A percentile compares a stretch with the other conserved stretches of the same genome.
Conservation (phyloP, 768 basidiomycete species). For the Phaeotremella fagi region DNA sequence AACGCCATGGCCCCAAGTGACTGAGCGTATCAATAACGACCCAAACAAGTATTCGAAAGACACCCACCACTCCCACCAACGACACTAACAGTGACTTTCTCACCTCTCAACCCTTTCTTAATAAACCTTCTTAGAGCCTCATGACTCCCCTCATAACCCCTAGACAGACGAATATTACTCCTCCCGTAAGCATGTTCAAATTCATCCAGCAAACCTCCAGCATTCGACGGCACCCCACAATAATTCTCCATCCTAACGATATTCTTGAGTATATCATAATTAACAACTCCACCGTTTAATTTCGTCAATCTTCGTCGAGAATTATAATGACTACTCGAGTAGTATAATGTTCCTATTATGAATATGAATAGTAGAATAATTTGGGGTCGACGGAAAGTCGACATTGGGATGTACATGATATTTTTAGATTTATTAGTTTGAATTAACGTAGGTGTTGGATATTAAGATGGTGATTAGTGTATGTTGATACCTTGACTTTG, state of each 20-base stretch:
- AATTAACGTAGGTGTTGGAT: too few species aligned
- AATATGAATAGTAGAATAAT: background rate
- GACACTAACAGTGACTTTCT: conserved; percentile 30
- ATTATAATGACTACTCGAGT: too few species aligned
- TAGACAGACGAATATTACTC: conserved; percentile 26
- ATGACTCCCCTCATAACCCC: conserved; percentile 40
- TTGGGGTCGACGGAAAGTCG: background rate
- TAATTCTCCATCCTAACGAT: background rate
- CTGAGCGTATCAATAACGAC: conserved; percentile 11
- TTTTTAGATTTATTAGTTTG: too few species aligned
- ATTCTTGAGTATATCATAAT: background rate
- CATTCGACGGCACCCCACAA: background rate
- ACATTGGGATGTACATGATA: background rate
- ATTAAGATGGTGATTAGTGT: too few species aligned
- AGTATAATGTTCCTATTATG: background rate
- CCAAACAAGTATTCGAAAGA: background rate
- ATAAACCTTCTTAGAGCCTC: conserved; percentile 20
- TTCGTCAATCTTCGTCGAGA: too few species aligned
- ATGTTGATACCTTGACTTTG: too few species aligned
- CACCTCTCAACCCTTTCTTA: conserved; percentile 34
- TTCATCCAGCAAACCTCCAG: background rate
- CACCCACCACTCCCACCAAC: conserved; percentile 44
- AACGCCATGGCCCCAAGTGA: conserved; percentile 44
- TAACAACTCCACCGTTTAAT: too few species aligned
- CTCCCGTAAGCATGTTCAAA: conserved; percentile 37